A percentile compares a stretch with the other conserved stretches of the same genome.
phyloP scores from a whole-genome alignment of 129 eudicot genomes.

The Saposhnikovia divaricata region DNA sequence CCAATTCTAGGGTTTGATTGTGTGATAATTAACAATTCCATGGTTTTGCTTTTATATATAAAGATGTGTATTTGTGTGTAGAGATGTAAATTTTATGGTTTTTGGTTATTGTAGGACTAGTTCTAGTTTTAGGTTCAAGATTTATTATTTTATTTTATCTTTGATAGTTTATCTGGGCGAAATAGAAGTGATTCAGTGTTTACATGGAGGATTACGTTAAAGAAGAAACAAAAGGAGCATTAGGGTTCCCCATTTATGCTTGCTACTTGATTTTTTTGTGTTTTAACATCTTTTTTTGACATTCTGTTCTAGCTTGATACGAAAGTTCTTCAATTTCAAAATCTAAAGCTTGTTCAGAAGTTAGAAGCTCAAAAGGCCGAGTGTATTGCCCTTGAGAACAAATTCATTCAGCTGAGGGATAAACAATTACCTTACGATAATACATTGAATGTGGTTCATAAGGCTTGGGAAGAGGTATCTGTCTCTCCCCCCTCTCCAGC shows the following conservation, averaged over 20 bases:
- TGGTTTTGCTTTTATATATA: too few species aligned
- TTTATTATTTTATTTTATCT: too few species aligned
- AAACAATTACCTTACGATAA: conserved; percentile 55
- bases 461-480: conserved; percentile 74
- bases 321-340: conserved; percentile 81
- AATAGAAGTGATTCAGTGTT: not conserved
- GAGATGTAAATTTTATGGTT: not conserved
- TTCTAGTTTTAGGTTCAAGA: too few species aligned
- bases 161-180: too few species aligned
- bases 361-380: conserved; percentile 79
- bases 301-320: conserved; percentile 58
- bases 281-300: not conserved
- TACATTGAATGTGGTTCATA: conserved; percentile 40
- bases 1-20: not conserved
- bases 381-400: conserved; percentile 49
- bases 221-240: not conserved
- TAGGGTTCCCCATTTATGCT: not conserved
- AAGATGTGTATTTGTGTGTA: not conserved
- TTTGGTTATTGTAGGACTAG: too few species aligned
- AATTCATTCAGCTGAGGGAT: conserved; percentile 44
- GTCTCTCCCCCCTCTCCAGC: not conserved
- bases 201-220: not conserved
- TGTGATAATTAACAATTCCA: too few species aligned
- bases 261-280: not conserved
- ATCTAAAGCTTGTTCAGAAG: conserved; percentile 78